These are phyloP conservation scores for Globisporangium cylindrosporum DNA, from an alignment of 352 stramenopile genomes.

Conservation along the genomic window DNA sequence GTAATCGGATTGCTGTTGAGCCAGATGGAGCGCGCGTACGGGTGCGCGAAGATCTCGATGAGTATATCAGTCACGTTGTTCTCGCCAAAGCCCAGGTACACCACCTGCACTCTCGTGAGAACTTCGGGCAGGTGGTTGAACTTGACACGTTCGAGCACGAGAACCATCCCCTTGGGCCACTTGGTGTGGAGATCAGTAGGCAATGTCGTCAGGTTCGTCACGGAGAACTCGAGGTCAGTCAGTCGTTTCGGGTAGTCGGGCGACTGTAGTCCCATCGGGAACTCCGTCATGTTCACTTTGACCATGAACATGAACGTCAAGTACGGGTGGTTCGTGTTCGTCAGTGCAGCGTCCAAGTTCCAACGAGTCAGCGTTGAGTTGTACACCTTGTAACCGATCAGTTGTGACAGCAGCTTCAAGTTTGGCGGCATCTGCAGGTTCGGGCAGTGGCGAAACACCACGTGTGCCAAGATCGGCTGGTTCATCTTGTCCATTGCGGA, in stretches of 20 bases:
- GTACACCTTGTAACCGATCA: conserved; percentile 23
- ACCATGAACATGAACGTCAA: conserved; percentile 16
- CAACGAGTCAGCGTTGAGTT: conserved; percentile 23
- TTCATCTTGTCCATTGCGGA: conserved; percentile 12
- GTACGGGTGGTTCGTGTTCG: conserved; percentile 5
- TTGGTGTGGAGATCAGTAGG: conserved; percentile 13
- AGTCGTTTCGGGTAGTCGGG: conserved; percentile 19
- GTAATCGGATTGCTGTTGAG: too few relatives aligned
- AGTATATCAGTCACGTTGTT: too few relatives aligned
- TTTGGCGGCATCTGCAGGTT: conserved; percentile 15
- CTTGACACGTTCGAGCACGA: conserved; percentile 15
- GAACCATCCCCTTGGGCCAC: conserved; percentile 13
- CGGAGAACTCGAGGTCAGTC: conserved; percentile 13
- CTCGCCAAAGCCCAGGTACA: too few relatives aligned
- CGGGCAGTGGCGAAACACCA: conserved; percentile 18
- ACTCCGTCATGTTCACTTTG: conserved; percentile 13
- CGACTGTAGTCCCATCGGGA: conserved; percentile 14
- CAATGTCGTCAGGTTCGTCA: conserved; percentile 12
- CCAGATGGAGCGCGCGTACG: too few relatives aligned
- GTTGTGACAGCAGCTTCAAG: background rate
- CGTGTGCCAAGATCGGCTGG: conserved; percentile 9
- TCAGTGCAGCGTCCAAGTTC: conserved; percentile 19
- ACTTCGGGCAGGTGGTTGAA: too few relatives aligned
- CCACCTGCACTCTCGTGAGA: too few relatives aligned
- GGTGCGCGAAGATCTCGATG: too few relatives aligned